Conservation (phyloP, 2,329 filamentous ascomycete species). For the Fusarium acutatum region DNA sequence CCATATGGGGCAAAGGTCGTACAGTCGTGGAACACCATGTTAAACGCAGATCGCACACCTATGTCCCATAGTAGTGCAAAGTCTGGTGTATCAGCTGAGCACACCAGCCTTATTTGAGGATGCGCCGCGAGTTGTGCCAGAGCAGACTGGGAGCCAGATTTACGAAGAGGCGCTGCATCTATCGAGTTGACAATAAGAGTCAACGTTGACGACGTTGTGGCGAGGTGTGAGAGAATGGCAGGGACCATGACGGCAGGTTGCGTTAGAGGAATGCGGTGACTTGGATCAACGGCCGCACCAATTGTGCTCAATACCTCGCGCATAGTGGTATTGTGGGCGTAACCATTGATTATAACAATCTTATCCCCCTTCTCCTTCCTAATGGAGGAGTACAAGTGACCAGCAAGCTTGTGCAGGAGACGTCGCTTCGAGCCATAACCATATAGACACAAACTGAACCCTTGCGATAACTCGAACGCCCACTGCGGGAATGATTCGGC, state of each 20-base stretch:
- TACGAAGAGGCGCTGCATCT: constrained; percentile 80
- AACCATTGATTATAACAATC: constrained; percentile 89
- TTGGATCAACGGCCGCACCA: constrained; percentile 66
- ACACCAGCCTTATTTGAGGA: constrained; percentile 75
- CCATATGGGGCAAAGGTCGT: constrained; percentile 85
- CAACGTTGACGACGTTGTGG: constrained; percentile 55
- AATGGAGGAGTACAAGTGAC: constrained; percentile 62
- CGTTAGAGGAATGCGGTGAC: constrained; percentile 61
- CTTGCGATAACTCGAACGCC: constrained; percentile 86
- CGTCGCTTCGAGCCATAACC: constrained; percentile 90
- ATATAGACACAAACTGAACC: constrained; percentile 90
- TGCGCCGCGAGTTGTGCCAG: constrained; percentile 81
- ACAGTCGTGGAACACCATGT: constrained; percentile 91
- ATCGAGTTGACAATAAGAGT: constrained; percentile 86
- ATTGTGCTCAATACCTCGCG: constrained; percentile 77
- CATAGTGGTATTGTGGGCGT: constrained; percentile 71
- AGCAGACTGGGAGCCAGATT: constrained; percentile 72
- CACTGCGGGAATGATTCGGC: constrained; percentile 87
- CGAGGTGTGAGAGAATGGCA: constrained; percentile 69
- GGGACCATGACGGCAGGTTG: constrained; percentile 76
- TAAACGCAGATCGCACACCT: constrained; percentile 80
- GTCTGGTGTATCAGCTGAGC: constrained; percentile 86
- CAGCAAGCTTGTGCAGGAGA: constrained; percentile 79
- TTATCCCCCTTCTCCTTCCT: constrained; percentile 47
- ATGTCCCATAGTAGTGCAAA: constrained; percentile 92